phyloP scores from a whole-genome alignment of 306 rosid genomes.

The Prunus persica region DNA sequence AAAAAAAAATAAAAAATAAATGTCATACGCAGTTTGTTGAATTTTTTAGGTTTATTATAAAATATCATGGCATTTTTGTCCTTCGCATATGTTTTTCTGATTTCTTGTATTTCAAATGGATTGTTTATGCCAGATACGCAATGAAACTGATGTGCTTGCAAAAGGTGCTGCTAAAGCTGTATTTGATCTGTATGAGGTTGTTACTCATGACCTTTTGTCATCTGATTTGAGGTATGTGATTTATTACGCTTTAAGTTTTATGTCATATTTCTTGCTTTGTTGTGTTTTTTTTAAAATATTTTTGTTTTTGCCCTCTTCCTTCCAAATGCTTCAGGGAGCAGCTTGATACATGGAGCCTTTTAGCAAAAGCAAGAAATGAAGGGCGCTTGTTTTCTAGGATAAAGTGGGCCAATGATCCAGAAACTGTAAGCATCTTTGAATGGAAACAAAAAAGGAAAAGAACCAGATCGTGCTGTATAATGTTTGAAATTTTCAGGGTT shows the following conservation, averaged over 20 bases:
- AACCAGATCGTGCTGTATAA: neutral
- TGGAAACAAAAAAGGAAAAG: neutral
- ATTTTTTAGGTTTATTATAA: neutral
- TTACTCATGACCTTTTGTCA: slow-evolving; percentile 73
- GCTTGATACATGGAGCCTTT: slow-evolving; percentile 85
- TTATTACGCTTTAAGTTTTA: slow-evolving; percentile 14
- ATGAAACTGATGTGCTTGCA: slow-evolving; percentile 67
- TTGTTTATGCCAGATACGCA: slow-evolving; percentile 54
- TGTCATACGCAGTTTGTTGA: slow-evolving; percentile 1
- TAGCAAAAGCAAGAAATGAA: slow-evolving; percentile 86
- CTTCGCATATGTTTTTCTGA: neutral
- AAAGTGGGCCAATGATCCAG: slow-evolving; percentile 81
- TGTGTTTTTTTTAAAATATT: neutral
- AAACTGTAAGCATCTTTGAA: slow-evolving; percentile 56
- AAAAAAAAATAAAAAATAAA: neutral
- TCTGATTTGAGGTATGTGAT: slow-evolving; percentile 68
- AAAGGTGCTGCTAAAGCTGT: slow-evolving; percentile 87
- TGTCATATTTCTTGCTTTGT: neutral
- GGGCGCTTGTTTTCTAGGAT: slow-evolving; percentile 75
- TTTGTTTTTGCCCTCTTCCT: neutral
- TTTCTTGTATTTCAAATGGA: slow-evolving; percentile 2
- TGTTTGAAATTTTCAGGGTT: neutral
- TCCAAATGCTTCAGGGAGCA: slow-evolving; percentile 63
- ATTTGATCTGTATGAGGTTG: slow-evolving; percentile 71
- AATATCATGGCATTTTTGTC: neutral